Evolutionary conservation across 345 rosid species (phyloP).

Genomic region (Heritiera littoralis): DNA sequence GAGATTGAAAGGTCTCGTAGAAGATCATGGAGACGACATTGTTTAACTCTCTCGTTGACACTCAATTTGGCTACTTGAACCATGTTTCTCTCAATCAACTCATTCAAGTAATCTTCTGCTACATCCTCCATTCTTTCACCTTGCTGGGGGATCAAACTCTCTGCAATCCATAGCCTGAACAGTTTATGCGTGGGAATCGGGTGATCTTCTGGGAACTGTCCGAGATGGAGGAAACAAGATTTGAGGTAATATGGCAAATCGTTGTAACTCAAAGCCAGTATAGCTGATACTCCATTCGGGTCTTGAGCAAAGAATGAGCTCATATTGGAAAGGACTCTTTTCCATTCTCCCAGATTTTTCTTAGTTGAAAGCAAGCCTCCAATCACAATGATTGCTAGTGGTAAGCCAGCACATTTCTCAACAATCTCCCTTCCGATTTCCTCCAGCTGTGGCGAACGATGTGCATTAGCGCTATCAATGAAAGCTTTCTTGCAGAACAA

Average conservation of each 20-base stretch:
- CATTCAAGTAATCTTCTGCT: slow-evolving; percentile 34
- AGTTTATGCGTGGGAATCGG: slow-evolving; percentile 23
- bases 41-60: slow-evolving; percentile 20
- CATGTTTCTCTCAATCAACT: slow-evolving; percentile 32
- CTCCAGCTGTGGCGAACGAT: slow-evolving; percentile 26
- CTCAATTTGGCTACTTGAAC: slow-evolving; percentile 34
- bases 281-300: slow-evolving; percentile 28
- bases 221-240: slow-evolving; percentile 33
- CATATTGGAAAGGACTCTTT: slow-evolving; percentile 29
- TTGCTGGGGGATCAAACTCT: slow-evolving; percentile 27
- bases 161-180: slow-evolving; percentile 31
- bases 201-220: slow-evolving; percentile 34
- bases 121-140: slow-evolving; percentile 33
- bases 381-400: slow-evolving; percentile 34
- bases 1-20: slow-evolving; percentile 28
- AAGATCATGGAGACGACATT: slow-evolving; percentile 28
- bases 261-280: slow-evolving; percentile 34
- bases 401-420: slow-evolving; percentile 33
- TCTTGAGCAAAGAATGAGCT: slow-evolving; percentile 25
- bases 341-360: slow-evolving; percentile 29
- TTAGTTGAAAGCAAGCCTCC: slow-evolving; percentile 35
- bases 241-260: slow-evolving; percentile 36
- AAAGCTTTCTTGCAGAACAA: slow-evolving; percentile 31
- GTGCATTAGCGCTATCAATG: neutral
- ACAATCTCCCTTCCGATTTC: slow-evolving; percentile 33